phyloP scores from a whole-genome alignment of 164 flowering plant genomes.

The Platanus orientalis region DNA sequence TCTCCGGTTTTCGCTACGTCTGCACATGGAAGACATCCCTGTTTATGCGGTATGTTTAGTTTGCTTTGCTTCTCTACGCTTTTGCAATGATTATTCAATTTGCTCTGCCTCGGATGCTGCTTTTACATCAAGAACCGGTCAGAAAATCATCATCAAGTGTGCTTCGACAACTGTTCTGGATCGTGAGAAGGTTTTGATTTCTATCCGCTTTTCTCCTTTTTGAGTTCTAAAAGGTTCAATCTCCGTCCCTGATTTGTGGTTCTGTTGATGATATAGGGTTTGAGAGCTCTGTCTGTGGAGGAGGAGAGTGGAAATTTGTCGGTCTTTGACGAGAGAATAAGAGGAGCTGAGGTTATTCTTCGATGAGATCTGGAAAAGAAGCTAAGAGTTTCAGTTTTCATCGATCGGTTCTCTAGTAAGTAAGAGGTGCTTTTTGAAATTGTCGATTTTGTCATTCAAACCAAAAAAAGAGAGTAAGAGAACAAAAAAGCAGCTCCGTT shows the following conservation, averaged over 20 bases:
- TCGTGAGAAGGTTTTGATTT: not conserved
- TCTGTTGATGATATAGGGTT: too few species aligned
- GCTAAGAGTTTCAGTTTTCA: not conserved
- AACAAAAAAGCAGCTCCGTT: not conserved
- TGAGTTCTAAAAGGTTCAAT: not conserved
- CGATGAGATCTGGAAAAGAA: not conserved
- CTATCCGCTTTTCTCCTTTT: not conserved
- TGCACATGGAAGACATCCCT: slow-evolving; percentile 5
- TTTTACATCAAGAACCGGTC: not conserved
- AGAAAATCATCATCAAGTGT: not conserved
- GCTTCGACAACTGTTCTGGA: not conserved
- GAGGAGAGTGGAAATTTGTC: not conserved
- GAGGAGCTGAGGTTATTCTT: not conserved
- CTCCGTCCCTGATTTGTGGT: not conserved
- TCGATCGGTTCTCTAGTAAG: not conserved
- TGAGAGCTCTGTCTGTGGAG: too few species aligned
- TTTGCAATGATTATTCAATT: slow-evolving; percentile 9
- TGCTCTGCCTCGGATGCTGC: not conserved
- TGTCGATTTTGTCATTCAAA: not conserved
- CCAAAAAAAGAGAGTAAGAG: too few species aligned
- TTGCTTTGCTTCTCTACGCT: slow-evolving; percentile 3
- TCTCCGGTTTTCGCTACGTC: slow-evolving; percentile 1
- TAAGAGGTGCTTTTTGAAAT: not conserved
- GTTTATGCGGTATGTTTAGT: not conserved
- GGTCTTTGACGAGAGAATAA: not conserved